These are phyloP conservation scores for Beta vulgaris DNA, from an alignment of 148 eudicot species.

Conservation along the genomic window DNA sequence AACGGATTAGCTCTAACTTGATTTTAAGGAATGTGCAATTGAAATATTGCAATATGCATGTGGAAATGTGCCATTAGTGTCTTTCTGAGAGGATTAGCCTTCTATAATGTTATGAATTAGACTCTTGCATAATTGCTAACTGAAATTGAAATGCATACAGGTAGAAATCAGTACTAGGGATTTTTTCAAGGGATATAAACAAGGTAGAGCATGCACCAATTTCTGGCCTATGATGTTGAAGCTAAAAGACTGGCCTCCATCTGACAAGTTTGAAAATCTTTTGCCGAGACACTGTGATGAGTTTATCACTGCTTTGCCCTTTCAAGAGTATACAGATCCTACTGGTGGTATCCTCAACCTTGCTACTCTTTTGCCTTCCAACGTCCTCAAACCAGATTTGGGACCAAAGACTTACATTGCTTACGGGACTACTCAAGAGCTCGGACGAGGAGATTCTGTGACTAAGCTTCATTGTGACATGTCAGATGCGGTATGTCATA, in stretches of 20 bases:
- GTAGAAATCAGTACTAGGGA: slow-evolving; percentile 58
- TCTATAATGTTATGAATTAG: too few species aligned
- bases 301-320: slow-evolving; percentile 75
- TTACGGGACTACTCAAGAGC: slow-evolving; percentile 70
- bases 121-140: neutral
- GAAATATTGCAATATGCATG: too few species aligned
- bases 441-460: slow-evolving; percentile 91
- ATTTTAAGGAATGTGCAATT: too few species aligned
- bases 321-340: slow-evolving; percentile 82
- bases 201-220: slow-evolving; percentile 65
- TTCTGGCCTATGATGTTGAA: slow-evolving; percentile 97
- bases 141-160: slow-evolving; percentile 33
- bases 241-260: slow-evolving; percentile 98
- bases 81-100: too few species aligned
- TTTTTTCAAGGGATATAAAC: slow-evolving; percentile 71
- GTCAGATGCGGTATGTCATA: slow-evolving; percentile 87
- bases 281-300: slow-evolving; percentile 88
- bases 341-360: slow-evolving; percentile 76
- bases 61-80: too few species aligned
- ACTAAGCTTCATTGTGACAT: slow-evolving; percentile 96
- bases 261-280: slow-evolving; percentile 75
- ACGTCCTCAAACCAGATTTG: slow-evolving; percentile 73
- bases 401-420: slow-evolving; percentile 97
- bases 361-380: slow-evolving; percentile 61
- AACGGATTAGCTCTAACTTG: too few species aligned